phyloP scores from a whole-genome alignment of 257 asterid species.

The Solanum corneliomulleri region DNA sequence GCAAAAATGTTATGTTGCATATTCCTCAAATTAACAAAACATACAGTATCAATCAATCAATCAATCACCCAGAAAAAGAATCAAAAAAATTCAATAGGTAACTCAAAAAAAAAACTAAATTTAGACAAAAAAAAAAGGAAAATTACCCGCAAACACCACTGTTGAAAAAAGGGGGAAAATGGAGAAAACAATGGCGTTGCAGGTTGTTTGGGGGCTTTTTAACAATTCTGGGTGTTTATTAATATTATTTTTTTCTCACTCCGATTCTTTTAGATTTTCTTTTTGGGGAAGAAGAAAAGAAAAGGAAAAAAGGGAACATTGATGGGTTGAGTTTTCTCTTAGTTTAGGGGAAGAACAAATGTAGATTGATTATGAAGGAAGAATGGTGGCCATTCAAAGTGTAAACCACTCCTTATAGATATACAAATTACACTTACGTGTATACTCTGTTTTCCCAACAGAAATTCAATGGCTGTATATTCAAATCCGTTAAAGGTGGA shows the following conservation, averaged over 20 bases:
- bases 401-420: not conserved
- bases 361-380: not conserved
- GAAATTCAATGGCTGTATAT: not conserved
- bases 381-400: conserved; percentile 8
- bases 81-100: not conserved
- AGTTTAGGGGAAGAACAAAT: not conserved
- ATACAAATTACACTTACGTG: not conserved
- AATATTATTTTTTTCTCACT: not conserved
- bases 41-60: not conserved
- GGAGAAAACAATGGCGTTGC: conserved; percentile 27
- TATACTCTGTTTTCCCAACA: not conserved
- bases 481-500: conserved; percentile 47
- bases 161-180: not conserved
- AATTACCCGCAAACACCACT: conserved; percentile 65
- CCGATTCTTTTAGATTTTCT: not conserved
- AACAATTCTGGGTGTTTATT: not conserved
- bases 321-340: not conserved
- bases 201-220: not conserved
- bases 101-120: not conserved
- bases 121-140: not conserved
- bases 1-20: conserved; percentile 76
- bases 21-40: conserved; percentile 16
- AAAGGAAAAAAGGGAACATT: not conserved
- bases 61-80: not conserved
- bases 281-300: not conserved